These are phyloP conservation scores for Trichoderma atrobrunneum DNA, from an alignment of 2,329 filamentous ascomycete species.

Conservation along the genomic window DNA sequence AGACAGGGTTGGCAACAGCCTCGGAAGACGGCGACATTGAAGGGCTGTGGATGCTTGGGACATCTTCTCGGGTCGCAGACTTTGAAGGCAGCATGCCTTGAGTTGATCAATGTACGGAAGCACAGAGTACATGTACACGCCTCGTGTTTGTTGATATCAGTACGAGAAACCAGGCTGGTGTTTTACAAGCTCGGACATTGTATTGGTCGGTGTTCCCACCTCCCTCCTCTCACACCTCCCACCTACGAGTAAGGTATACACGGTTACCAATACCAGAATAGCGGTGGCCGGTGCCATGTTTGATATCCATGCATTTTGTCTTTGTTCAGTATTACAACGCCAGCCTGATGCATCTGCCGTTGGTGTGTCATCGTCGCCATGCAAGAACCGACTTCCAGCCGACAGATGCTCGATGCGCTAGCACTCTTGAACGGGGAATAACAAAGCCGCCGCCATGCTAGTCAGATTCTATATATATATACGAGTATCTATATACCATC, in stretches of 20 bases:
- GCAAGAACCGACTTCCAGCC: not conserved
- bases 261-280: not conserved
- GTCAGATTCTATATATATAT: not conserved
- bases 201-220: conserved; percentile 1
- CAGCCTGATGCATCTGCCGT: conserved; percentile 7
- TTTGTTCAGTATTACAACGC: not conserved
- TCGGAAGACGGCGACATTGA: not conserved
- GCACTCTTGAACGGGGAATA: not conserved
- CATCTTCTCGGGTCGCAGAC: not conserved
- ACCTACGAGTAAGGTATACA: not conserved
- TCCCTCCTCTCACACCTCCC: not conserved
- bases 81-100: not conserved
- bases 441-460: not conserved
- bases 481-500: not conserved
- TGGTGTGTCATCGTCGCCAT: not conserved
- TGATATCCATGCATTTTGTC: not conserved
- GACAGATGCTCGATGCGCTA: not conserved
- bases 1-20: not conserved
- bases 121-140: not conserved
- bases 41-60: not conserved
- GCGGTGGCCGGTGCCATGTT: conserved; percentile 3
- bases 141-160: not conserved
- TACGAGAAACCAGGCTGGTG: not conserved
- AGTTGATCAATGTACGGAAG: not conserved
- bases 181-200: conserved; percentile 1